Evolutionary conservation across 352 stramenopile species (phyloP), one percentile per base, ranked within the genome.

Genomic region (Phytophthora uliginosa): DNA sequence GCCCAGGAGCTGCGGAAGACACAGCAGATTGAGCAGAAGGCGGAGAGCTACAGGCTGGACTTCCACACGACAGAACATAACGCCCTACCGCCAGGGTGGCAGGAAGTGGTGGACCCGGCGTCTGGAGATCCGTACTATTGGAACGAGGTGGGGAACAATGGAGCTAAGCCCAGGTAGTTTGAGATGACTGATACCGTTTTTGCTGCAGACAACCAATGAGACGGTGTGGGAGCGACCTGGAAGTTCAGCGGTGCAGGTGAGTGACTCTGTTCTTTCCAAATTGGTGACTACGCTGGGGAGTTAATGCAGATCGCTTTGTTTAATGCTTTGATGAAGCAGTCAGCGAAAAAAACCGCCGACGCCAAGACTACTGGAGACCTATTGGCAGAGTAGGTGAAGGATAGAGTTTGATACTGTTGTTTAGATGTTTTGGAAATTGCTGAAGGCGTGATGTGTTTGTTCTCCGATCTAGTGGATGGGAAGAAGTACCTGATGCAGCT

Each of bases 41-140:
- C 50, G 36, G 66, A 77, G 48, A 65, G 60, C 34, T 73, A 66
- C 31, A 55, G 69, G 17, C 28, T 68, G 5, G 66, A 71, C 22
- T 28, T 18, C n/a, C 42, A 15, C 15, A 48, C 59, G 67, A 77
- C 45, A 53, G 34, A 71, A 20, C 48, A 77, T 26, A 69, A 70
- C 53, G 61, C 47, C 52, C 60, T 92, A 10, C 79, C 77, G 2
- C 42, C 71, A n/a, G 84, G 73, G 20, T 96, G 89, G 87, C 80
- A 83, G n/a, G 69, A 84, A 52, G 71, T 85, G 1, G 36, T 76
- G 17, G 89, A 95, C 59, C 70, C 84, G 3, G 51, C 50, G 2
- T 86, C 78, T 4, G 83, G 87, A 4, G 83, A 94, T 15, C 68
- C 51, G 52, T 96, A 96, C 74, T 96, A 89, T 65, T 96, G 87